A percentile compares a stretch with the other conserved stretches of the same genome.
These are phyloP conservation scores for Scedosporium minutisporum DNA, from an alignment of 2,329 filamentous ascomycete genomes.

Conservation along the genomic window DNA sequence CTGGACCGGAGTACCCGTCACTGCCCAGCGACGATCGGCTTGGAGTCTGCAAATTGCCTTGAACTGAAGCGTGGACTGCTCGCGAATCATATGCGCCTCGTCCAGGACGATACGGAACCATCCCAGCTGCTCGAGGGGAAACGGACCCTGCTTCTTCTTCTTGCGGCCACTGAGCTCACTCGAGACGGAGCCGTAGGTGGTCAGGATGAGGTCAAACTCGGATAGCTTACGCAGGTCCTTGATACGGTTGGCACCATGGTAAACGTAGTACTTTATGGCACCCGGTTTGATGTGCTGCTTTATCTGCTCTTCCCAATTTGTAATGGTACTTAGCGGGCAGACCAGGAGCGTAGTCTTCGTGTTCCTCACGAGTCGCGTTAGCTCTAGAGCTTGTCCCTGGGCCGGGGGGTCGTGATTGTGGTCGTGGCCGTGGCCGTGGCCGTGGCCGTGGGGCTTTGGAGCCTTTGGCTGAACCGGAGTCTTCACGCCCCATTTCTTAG, in stretches of 20 bases:
- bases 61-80: slow-evolving; percentile 70
- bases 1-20: slow-evolving; percentile 94
- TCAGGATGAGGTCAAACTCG: slow-evolving; percentile 75
- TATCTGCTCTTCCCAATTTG: slow-evolving; percentile 93
- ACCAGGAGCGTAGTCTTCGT: slow-evolving; percentile 75
- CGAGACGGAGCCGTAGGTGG: slow-evolving; percentile 82
- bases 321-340: slow-evolving; percentile 80
- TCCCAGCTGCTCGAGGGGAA: slow-evolving; percentile 66
- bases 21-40: slow-evolving; percentile 81
- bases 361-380: slow-evolving; percentile 52
- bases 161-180: slow-evolving; percentile 62
- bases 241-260: slow-evolving; percentile 71
- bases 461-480: slow-evolving; percentile 39
- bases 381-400: slow-evolving; percentile 26
- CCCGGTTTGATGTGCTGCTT: slow-evolving; percentile 63
- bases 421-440: slow-evolving; percentile 21
- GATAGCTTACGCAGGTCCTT: slow-evolving; percentile 60
- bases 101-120: slow-evolving; percentile 94
- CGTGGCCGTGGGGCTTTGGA: slow-evolving; percentile 27
- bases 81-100: slow-evolving; percentile 90
- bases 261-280: slow-evolving; percentile 65
- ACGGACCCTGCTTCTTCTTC: slow-evolving; percentile 47
- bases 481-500: slow-evolving; percentile 49
- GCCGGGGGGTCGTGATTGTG: slow-evolving; percentile 1
- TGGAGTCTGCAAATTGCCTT: slow-evolving; percentile 74